Base-by-base conservation (phyloP, 768 basidiomycete genomes). In the Boletus rex-veris region DNA sequence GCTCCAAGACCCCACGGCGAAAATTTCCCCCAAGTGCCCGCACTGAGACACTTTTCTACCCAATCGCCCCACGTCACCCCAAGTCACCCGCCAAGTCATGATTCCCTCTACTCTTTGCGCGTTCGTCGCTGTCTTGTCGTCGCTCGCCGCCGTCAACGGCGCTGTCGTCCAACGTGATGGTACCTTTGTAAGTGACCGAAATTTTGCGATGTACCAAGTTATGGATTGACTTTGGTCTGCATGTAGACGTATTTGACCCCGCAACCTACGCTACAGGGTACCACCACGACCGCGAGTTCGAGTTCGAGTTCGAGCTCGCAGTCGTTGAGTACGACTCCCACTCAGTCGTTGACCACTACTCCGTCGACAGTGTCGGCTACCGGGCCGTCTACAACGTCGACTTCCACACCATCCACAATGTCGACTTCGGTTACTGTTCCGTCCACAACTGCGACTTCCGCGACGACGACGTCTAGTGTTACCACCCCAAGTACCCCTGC, bases 131-230 rank as follows among this genome's bases (percentile, higher is more conserved):
- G 16, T 7, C 5, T 33, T 67, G 31, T 55, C 65, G 28, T 54
- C 51, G 12, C 2, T 67, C 19, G 45, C 21, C n/a, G 43, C 45
- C 11, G 54, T 40, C 35, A 65, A 56, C 5, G 60, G 65, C 3
- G 65, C 42, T 7, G 24, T 62, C 35, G 3, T 67, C 7, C 40
- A 53, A 4, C 66, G 64, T 1, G 45, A 63, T 33, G 63, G 39
- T 0, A 63, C 39, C 0, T 43, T 42, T 36, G 64, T 65, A 21
- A 65, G 64, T 53, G 2, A 45, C 6, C 10, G 3, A 28, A 4
- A 11, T 1, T 30, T 48, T 24, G 18, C 3, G 21, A 0, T 26
- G 12, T 3, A 0, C 1, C 6, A 8, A 19, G 12, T 3, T 0
- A 3, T 15, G 7, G n/a, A 16, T 19, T 48, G 5, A 55, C 12